phyloP scores from a whole-genome alignment of 345 rosid species.

The Citrus reticulata region DNA sequence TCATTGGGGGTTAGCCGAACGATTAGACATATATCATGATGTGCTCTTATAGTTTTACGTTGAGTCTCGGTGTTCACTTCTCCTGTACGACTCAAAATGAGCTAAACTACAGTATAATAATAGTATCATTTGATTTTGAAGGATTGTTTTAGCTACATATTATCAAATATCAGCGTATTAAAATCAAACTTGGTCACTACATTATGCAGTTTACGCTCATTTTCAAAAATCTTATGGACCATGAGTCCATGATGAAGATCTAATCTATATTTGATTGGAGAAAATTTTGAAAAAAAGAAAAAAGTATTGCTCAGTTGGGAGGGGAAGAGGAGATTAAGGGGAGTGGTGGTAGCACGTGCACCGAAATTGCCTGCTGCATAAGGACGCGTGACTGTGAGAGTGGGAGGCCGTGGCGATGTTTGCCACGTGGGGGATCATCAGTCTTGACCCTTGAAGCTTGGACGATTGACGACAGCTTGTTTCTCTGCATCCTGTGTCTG shows the following conservation, averaged over 20 bases:
- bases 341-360: background rate
- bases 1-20: background rate
- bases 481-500: no score
- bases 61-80: no score
- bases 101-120: background rate
- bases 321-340: background rate
- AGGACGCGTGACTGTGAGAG: background rate
- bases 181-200: background rate
- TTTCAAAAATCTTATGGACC: background rate
- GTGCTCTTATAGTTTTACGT: no score
- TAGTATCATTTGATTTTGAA: no score
- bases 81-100: background rate
- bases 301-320: background rate
- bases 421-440: constrained; percentile 18
- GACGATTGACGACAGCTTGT: background rate
- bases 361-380: background rate
- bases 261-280: background rate
- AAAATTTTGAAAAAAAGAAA: no score
- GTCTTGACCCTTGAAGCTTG: background rate
- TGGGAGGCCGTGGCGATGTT: constrained; percentile 24
- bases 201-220: background rate
- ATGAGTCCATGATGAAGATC: background rate
- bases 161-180: no score
- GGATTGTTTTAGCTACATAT: background rate
- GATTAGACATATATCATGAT: no score